A percentile compares a stretch with the other conserved stretches of the same genome.
Conservation (phyloP, 495 filamentous ascomycete species). For the Usnea hakonensis region DNA sequence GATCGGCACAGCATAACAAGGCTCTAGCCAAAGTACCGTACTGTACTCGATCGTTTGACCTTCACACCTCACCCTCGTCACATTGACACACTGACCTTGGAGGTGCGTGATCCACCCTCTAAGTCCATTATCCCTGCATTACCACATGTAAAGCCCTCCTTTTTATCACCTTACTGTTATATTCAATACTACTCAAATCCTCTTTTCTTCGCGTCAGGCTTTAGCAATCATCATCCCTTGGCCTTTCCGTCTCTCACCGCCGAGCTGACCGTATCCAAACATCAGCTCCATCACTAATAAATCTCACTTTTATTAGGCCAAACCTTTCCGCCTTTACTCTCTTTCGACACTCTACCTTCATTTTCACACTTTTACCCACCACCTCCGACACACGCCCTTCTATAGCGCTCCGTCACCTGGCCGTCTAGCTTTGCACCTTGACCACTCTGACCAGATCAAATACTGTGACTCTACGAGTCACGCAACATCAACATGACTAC, state of each 20-base stretch:
- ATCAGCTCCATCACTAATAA: conserved; percentile 8
- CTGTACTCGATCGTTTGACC: conserved; percentile 14
- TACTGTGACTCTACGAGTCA: conserved; percentile 28
- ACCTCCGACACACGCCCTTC: not conserved
- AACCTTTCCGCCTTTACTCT: not conserved
- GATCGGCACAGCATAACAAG: conserved; percentile 15
- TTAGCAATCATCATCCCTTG: not conserved
- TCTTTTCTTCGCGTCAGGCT: not conserved
- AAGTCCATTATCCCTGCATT: not conserved
- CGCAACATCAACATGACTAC: conserved; percentile 38
- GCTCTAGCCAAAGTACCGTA: no score
- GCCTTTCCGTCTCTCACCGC: conserved; percentile 7
- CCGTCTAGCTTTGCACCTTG: not conserved
- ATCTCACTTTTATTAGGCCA: not conserved
- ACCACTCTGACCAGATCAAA: conserved; percentile 13
- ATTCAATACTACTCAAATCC: not conserved
- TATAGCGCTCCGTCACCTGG: conserved; percentile 7
- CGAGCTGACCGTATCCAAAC: conserved; percentile 4
- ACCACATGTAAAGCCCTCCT: not conserved
- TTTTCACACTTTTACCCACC: conserved; percentile 13
- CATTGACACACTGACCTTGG: not conserved
- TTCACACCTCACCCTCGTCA: conserved; percentile 1
- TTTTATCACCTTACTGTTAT: not conserved
- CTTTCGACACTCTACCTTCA: not conserved
- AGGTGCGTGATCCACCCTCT: conserved; percentile 13